These are phyloP conservation scores for Cystofilobasidium bisporidii DNA, from an alignment of 768 basidiomycete genomes.

Conservation along the genomic window DNA sequence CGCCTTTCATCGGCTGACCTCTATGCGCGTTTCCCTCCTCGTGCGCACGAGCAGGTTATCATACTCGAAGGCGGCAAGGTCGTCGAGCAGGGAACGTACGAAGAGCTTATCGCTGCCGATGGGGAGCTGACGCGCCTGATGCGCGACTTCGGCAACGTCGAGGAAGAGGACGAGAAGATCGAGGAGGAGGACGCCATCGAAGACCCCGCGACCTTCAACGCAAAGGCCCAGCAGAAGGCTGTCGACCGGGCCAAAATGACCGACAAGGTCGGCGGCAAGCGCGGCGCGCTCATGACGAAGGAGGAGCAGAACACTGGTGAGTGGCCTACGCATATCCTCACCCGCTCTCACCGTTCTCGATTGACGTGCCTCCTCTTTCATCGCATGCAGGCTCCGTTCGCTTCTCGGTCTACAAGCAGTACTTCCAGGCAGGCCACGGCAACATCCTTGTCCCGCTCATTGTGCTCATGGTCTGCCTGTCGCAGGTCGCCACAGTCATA, in stretches of 20 bases:
- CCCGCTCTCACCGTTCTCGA: background rate
- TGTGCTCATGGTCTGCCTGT: slow-evolving; percentile 10
- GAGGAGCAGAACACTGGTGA: slow-evolving; percentile 20
- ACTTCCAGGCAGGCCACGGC: slow-evolving; percentile 63
- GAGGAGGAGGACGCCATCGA: slow-evolving; percentile 29
- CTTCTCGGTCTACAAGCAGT: slow-evolving; percentile 54
- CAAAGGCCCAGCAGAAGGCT: slow-evolving; percentile 37
- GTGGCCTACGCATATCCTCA: background rate
- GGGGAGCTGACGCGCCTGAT: slow-evolving; percentile 54
- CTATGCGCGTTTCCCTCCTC: too few species aligned
- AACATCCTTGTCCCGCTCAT: slow-evolving; percentile 56
- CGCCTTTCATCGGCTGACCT: too few species aligned
- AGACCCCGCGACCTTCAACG: slow-evolving; percentile 31
- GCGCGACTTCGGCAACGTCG: slow-evolving; percentile 53
- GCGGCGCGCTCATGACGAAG: slow-evolving; percentile 34
- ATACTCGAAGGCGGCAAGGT: slow-evolving; percentile 67
- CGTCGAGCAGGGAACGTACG: slow-evolving; percentile 69
- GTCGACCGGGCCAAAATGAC: slow-evolving; percentile 42
- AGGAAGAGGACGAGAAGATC: slow-evolving; percentile 39
- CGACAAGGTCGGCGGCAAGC: slow-evolving; percentile 41
- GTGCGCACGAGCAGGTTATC: slow-evolving; percentile 60
- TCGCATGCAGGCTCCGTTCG: slow-evolving; percentile 43
- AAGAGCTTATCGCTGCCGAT: slow-evolving; percentile 52
- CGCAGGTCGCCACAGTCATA: slow-evolving; percentile 20
- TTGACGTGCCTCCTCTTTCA: background rate